phyloP scores from a whole-genome alignment of 352 stramenopile species.

The Pythium rhizo-oryzae region DNA sequence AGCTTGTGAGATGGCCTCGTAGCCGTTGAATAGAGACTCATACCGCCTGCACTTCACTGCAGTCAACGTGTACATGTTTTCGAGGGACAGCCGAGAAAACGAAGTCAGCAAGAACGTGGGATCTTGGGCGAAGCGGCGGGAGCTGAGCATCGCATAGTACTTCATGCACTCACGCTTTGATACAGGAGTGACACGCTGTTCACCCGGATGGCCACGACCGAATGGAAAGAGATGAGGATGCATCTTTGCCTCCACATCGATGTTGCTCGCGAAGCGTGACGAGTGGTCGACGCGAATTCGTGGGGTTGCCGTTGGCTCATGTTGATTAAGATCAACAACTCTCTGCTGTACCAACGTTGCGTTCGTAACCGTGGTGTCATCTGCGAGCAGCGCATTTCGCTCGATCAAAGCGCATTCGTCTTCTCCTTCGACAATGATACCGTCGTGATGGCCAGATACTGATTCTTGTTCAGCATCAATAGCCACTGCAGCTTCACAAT shows the following conservation, averaged over 20 bases:
- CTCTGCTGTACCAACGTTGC: neutral
- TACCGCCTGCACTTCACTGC: slow-evolving; percentile 14
- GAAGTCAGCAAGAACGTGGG: slow-evolving; percentile 5
- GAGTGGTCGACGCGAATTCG: slow-evolving; percentile 10
- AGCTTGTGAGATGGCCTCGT: neutral
- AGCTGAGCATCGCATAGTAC: slow-evolving; percentile 11
- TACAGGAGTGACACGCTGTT: neutral
- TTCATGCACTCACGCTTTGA: slow-evolving; percentile 14
- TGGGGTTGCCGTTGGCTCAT: neutral
- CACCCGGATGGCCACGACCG: slow-evolving; percentile 12
- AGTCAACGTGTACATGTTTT: slow-evolving; percentile 21
- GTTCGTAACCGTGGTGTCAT: neutral
- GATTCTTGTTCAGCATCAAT: slow-evolving; percentile 12
- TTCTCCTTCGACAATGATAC: no score
- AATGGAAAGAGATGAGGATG: slow-evolving; percentile 13
- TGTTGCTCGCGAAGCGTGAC: neutral
- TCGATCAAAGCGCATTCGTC: slow-evolving; percentile 12
- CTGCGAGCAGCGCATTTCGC: slow-evolving; percentile 3
- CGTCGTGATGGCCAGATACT: neutral
- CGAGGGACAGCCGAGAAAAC: slow-evolving; percentile 5
- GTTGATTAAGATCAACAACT: slow-evolving; percentile 11
- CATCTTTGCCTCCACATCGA: slow-evolving; percentile 14
- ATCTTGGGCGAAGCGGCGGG: slow-evolving; percentile 7
- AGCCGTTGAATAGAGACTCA: neutral
- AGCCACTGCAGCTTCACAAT: neutral